Percentiles rank a stretch among this genome's conserved stretches.
Evolutionary conservation across 2,329 filamentous ascomycete species (phyloP).

Genomic region (Scedosporium aurantiacum): DNA sequence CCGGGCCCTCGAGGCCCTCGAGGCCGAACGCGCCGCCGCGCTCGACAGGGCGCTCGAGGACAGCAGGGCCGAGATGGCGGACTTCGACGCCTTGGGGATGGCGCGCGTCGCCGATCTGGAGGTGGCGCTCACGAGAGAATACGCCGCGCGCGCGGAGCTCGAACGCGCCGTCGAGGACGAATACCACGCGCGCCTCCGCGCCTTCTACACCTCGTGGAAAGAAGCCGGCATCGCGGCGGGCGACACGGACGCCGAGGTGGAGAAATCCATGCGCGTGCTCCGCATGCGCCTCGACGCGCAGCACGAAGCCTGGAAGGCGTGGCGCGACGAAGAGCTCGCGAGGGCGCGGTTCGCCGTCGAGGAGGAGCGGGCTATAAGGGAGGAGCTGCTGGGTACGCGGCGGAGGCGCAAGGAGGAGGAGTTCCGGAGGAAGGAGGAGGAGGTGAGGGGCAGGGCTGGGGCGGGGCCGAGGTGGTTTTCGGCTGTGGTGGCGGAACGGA

Average conservation of each 20-base stretch:
- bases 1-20: constrained; percentile 19
- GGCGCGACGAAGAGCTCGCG: constrained; percentile 28
- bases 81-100: constrained; percentile 16
- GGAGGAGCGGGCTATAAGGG: constrained; percentile 12
- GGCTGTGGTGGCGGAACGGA: constrained; percentile 8
- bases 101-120: constrained; percentile 23
- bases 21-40: constrained; percentile 13
- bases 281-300: constrained; percentile 29
- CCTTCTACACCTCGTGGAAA: neutral
- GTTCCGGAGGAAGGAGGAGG: neutral
- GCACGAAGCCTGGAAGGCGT: constrained; percentile 28
- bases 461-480: constrained; percentile 9
- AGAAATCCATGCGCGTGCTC: constrained; percentile 22
- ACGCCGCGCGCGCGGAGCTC: constrained; percentile 24
- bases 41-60: constrained; percentile 20
- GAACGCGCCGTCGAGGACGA: constrained; percentile 32
- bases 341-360: constrained; percentile 16
- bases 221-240: constrained; percentile 24
- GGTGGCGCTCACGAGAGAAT: constrained; percentile 26
- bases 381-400: constrained; percentile 20
- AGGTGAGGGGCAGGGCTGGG: constrained; percentile 4
- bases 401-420: neutral
- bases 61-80: constrained; percentile 21
- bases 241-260: constrained; percentile 17
- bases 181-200: constrained; percentile 27